These are phyloP conservation scores for Ogataea philodendri DNA, from an alignment of 805 yeast species.

Conservation along the genomic window DNA sequence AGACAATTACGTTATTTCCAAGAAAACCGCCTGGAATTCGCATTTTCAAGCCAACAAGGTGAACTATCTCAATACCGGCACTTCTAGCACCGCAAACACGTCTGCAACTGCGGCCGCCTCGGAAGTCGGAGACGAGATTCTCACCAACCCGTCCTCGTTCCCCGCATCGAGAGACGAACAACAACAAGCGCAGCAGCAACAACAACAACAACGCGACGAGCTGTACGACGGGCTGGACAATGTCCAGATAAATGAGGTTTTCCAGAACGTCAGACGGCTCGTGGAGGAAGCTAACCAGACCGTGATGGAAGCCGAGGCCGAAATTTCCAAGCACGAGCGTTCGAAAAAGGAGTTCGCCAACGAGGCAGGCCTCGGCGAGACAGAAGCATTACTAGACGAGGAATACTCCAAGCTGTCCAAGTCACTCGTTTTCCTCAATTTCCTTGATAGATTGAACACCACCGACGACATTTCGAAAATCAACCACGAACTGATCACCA, in stretches of 20 bases:
- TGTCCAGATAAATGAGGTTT: slow-evolving; percentile 25
- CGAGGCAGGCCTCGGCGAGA: slow-evolving; percentile 5
- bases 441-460: slow-evolving; percentile 29
- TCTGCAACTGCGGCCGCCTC: slow-evolving; percentile 17
- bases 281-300: slow-evolving; percentile 29
- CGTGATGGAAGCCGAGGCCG: slow-evolving; percentile 29
- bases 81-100: slow-evolving; percentile 9
- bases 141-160: slow-evolving; percentile 13
- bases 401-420: slow-evolving; percentile 27
- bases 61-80: slow-evolving; percentile 7
- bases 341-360: slow-evolving; percentile 9
- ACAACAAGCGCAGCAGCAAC: slow-evolving; percentile 7
- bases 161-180: slow-evolving; percentile 8
- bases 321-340: slow-evolving; percentile 23
- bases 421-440: slow-evolving; percentile 29
- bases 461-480: slow-evolving; percentile 23
- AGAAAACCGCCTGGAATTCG: slow-evolving; percentile 24
- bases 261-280: slow-evolving; percentile 27
- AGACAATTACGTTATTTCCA: slow-evolving; percentile 67
- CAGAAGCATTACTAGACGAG: slow-evolving; percentile 21
- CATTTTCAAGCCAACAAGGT: slow-evolving; percentile 15
- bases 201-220: slow-evolving; percentile 3
- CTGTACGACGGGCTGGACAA: slow-evolving; percentile 19
- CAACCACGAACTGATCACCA: slow-evolving; percentile 22
- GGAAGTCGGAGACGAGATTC: slow-evolving; percentile 11